Base-by-base conservation (phyloP, 2,329 filamentous ascomycete species). In the Gyromitra esculenta region DNA sequence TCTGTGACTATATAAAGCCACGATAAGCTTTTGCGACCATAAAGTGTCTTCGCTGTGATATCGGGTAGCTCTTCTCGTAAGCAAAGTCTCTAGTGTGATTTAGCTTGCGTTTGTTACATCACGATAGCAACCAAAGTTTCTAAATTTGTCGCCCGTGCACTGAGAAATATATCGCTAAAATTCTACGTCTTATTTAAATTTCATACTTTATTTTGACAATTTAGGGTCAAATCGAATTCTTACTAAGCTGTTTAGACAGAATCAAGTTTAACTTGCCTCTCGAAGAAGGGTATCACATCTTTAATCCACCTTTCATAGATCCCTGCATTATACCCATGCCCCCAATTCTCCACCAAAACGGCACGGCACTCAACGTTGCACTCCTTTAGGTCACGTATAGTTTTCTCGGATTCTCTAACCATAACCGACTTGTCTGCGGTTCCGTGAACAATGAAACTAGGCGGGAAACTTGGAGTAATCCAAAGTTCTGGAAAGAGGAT, bases 201-300 rank as follows among this genome's bases (percentile, higher is more conserved):
- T 4, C 2, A 31, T 50, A 4, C 1, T n/a, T 50, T 50, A 5
- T 50, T 50, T 50, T n/a, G 15, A 18, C 9, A 31, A 31, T 31
- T 3, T 31, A 31, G 25, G 25, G 25, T 31, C n/a, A 54, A 3
- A 9, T 21, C 21, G 9, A 9, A 25, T 8, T 1, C 2, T 1
- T 60, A 13, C n/a, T 21, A 37, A 43, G 3, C 9, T 9, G 5
- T 31, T 25, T 31, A 21, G 18, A 5, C 7, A 31, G 11, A 13
- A 0, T 11, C 7, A 31, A 31, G n/a, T n/a, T 37, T 5, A 37
- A 75, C 31, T 15, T 70, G 60, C 7, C n/a, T 57, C 31, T 75
- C 57, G 5, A 75, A 75, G 31, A 75, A 75, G 5, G 72, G 72
- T 15, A 75, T 64, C 13, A 75, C 48, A 59, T 71, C 72, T 41